Conservation (phyloP, 225 moss, liverwort and hornwort genomes). For the Pseudoscleropodium purum region DNA sequence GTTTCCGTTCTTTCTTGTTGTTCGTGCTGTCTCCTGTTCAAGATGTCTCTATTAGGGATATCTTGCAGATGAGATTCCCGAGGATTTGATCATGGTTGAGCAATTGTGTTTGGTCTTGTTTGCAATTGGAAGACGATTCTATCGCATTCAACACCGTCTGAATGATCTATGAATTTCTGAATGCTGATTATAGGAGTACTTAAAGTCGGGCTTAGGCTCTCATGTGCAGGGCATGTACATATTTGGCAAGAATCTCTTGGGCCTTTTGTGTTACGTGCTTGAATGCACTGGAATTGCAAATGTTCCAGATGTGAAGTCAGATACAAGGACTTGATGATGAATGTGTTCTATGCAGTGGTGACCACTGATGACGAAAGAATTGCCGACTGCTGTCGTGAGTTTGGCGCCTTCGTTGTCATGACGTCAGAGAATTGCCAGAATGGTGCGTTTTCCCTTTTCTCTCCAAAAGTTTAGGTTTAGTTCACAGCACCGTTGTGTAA, state of each 20-base stretch:
- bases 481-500: background rate
- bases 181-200: background rate
- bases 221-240: background rate
- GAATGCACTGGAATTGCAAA: background rate
- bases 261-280: background rate
- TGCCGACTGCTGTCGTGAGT: slow-evolving; percentile 69
- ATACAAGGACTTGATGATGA: background rate
- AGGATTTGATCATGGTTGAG: background rate
- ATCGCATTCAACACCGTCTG: background rate
- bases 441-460: slow-evolving; percentile 23
- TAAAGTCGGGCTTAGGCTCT: background rate
- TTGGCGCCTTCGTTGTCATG: slow-evolving; percentile 86
- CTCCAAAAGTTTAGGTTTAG: background rate
- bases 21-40: background rate
- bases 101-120: background rate
- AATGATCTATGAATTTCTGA: background rate
- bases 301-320: background rate
- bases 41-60: too few relatives aligned
- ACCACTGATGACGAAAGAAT: slow-evolving; percentile 96
- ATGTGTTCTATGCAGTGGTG: slow-evolving; percentile 57
- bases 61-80: background rate
- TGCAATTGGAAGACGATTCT: background rate
- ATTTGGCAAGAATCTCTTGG: background rate
- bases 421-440: slow-evolving; percentile 76
- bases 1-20: slow-evolving; percentile 4